Percentiles rank a stretch among this genome's conserved stretches.
phyloP scores from a whole-genome alignment of 495 filamentous ascomycete species.

The Aspergillus taichungensis region DNA sequence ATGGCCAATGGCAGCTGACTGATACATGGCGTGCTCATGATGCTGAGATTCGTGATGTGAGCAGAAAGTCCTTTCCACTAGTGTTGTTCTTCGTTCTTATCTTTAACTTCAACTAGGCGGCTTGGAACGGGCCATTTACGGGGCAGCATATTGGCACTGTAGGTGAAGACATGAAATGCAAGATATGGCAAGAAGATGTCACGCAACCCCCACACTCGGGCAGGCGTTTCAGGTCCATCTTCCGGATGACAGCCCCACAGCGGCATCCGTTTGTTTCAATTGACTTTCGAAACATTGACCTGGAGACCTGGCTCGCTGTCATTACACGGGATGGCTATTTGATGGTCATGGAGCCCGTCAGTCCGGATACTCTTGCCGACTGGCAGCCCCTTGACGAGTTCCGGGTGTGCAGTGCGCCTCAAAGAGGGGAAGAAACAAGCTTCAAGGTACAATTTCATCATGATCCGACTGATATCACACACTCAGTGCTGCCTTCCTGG shows the following conservation, averaged over 20 bases:
- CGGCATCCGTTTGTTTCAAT: slow-evolving; percentile 66
- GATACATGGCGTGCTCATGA: slow-evolving; percentile 90
- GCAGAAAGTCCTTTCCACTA: slow-evolving; percentile 8
- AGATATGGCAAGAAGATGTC: slow-evolving; percentile 83
- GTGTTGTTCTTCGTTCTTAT: slow-evolving; percentile 4
- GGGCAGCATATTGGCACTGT: slow-evolving; percentile 60
- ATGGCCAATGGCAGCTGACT: slow-evolving; percentile 66
- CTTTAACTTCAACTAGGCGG: slow-evolving; percentile 44
- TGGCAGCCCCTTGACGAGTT: slow-evolving; percentile 68
- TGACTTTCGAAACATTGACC: slow-evolving; percentile 64
- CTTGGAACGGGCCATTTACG: slow-evolving; percentile 64
- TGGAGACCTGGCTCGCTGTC: slow-evolving; percentile 73
- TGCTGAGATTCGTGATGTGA: slow-evolving; percentile 82
- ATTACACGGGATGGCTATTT: slow-evolving; percentile 74
- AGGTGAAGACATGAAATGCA: slow-evolving; percentile 78
- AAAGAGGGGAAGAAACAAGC: slow-evolving; percentile 70
- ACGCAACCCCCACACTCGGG: slow-evolving; percentile 60
- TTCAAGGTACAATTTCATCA: slow-evolving; percentile 83
- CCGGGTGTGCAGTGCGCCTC: slow-evolving; percentile 50
- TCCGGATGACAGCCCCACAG: slow-evolving; percentile 45
- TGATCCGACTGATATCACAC: slow-evolving; percentile 68
- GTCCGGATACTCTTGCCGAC: slow-evolving; percentile 69
- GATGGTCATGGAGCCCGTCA: slow-evolving; percentile 75
- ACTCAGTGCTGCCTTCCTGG: slow-evolving; percentile 65
- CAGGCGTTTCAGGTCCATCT: slow-evolving; percentile 64